These are phyloP conservation scores for Mucor plumbeus DNA, from an alignment of 371 early-diverging fungal genomes.

Conservation along the genomic window DNA sequence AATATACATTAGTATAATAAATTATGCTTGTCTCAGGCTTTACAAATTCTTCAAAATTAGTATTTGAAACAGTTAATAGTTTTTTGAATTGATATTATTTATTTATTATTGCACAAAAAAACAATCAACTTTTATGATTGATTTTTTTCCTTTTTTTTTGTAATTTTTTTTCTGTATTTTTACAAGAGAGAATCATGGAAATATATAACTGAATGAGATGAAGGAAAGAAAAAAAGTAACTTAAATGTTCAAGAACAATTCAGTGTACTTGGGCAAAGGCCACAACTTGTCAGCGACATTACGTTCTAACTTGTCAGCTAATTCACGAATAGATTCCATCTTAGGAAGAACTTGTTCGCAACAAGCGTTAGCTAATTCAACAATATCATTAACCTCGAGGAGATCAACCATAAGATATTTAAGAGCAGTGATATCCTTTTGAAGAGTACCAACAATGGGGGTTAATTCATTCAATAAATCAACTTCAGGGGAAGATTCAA, in stretches of 20 bases:
- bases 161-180: constrained; percentile 3
- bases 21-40: too few species aligned
- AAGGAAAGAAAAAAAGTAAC: background rate
- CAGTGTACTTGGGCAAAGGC: constrained; percentile 96
- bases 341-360: constrained; percentile 65
- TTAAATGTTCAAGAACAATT: constrained; percentile 84
- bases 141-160: constrained; percentile 7
- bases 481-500: constrained; percentile 71
- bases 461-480: constrained; percentile 70
- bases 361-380: constrained; percentile 70
- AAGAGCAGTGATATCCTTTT: constrained; percentile 60
- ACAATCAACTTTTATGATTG: background rate
- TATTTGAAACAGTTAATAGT: background rate
- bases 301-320: constrained; percentile 82
- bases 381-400: constrained; percentile 62
- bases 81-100: background rate
- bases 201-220: constrained; percentile 1
- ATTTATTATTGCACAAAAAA: constrained; percentile 17
- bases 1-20: too few species aligned
- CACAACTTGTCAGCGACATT: constrained; percentile 88
- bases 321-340: constrained; percentile 75
- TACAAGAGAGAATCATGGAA: constrained; percentile 1
- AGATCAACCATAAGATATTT: constrained; percentile 63
- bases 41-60: background rate
- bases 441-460: constrained; percentile 64